phyloP scores from a whole-genome alignment of 805 yeast species.

The Yarrowia sp. region DNA sequence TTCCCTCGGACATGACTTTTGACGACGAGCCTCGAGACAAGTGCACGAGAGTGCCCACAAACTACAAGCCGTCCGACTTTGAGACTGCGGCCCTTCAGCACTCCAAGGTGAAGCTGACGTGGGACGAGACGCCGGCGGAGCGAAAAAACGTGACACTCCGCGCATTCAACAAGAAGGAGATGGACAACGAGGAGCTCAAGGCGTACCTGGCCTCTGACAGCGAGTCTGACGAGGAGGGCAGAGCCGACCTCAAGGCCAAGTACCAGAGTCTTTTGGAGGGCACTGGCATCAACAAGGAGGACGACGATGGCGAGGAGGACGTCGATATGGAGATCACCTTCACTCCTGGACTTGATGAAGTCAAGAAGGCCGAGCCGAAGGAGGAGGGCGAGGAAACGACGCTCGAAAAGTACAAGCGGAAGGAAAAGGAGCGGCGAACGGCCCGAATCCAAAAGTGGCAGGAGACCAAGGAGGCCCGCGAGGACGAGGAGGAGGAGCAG shows the following conservation, averaged over 20 bases:
- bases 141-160: constrained; percentile 71
- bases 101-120: constrained; percentile 91
- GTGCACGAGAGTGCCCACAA: constrained; percentile 69
- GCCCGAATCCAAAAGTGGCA: constrained; percentile 75
- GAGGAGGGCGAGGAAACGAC: constrained; percentile 56
- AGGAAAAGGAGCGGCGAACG: constrained; percentile 90
- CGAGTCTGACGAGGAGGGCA: constrained; percentile 48
- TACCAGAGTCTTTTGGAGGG: constrained; percentile 51
- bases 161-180: constrained; percentile 81
- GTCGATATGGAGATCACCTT: constrained; percentile 95
- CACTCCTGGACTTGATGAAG: constrained; percentile 74
- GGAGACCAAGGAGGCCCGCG: constrained; percentile 53
- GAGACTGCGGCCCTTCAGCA: constrained; percentile 95
- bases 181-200: constrained; percentile 36
- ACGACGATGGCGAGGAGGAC: constrained; percentile 36
- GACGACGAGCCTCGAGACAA: constrained; percentile 72
- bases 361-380: constrained; percentile 39
- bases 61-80: constrained; percentile 76
- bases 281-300: constrained; percentile 25
- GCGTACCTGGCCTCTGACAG: constrained; percentile 81
- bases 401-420: constrained; percentile 74
- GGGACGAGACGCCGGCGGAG: constrained; percentile 98
- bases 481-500: constrained; percentile 39
- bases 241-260: constrained; percentile 48
- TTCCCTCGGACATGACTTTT: constrained; percentile 91